phyloP scores from a whole-genome alignment of 2,329 filamentous ascomycete genomes.

The Fusarium cyanostomum region DNA sequence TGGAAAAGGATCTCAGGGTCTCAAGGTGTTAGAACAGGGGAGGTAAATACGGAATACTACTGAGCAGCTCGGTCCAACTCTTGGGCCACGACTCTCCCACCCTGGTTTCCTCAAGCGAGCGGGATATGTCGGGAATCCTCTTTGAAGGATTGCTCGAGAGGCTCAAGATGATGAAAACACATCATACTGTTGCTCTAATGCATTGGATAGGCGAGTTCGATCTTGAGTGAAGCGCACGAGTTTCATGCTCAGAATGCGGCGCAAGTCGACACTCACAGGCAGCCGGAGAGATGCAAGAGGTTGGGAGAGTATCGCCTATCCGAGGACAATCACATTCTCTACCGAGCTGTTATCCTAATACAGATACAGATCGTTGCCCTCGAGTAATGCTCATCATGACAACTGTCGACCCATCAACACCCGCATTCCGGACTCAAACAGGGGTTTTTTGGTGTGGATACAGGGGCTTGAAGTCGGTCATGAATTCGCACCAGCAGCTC shows the following conservation, averaged over 20 bases:
- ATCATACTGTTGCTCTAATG: no score
- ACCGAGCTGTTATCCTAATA: constrained; percentile 28
- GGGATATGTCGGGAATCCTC: constrained; percentile 3
- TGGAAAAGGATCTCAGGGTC: constrained; percentile 13
- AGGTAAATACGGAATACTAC: neutral
- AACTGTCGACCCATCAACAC: constrained; percentile 23
- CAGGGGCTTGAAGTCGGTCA: constrained; percentile 1
- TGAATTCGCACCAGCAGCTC: constrained; percentile 1
- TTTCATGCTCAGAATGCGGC: neutral
- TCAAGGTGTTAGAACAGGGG: constrained; percentile 11
- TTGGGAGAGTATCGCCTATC: neutral
- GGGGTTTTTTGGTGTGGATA: constrained; percentile 6
- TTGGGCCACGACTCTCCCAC: constrained; percentile 2
- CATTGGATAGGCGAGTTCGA: neutral
- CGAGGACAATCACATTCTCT: constrained; percentile 2
- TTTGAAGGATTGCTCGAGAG: constrained; percentile 24
- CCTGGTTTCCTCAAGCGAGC: constrained; percentile 18
- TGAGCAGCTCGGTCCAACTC: neutral
- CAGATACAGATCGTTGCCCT: constrained; percentile 4
- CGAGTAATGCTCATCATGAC: constrained; percentile 9
- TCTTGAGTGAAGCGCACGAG: neutral
- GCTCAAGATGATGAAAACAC: neutral
- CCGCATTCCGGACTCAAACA: constrained; percentile 15
- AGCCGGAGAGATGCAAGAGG: constrained; percentile 14
- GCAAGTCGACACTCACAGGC: neutral